Conservation (phyloP, 164 flowering plant species). For the Umbellularia californica region DNA sequence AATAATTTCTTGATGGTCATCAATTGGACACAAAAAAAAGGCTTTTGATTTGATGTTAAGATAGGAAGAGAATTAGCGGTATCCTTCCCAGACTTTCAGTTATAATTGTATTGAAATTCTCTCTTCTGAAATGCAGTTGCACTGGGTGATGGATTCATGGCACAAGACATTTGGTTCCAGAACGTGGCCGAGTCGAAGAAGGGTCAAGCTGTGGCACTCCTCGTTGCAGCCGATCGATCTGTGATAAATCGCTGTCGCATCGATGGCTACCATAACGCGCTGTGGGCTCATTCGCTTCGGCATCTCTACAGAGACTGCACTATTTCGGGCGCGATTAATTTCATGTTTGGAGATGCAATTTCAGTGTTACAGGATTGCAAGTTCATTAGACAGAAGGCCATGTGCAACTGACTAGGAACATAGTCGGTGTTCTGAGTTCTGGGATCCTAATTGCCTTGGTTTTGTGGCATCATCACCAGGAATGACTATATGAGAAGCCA, state of each 20-base stretch:
- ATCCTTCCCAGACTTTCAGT: too few relatives aligned
- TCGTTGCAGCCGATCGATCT: conserved; percentile 37
- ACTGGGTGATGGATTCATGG: conserved; percentile 48
- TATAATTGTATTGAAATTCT: too few relatives aligned
- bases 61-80: too few relatives aligned
- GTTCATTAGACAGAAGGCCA: conserved; percentile 34
- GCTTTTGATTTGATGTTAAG: too few relatives aligned
- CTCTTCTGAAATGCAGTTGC: conserved; percentile 30
- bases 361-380: conserved; percentile 43
- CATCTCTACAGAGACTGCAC: conserved; percentile 43
- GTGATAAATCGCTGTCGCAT: conserved; percentile 44
- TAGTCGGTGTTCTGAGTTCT: conserved; percentile 25
- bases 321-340: conserved; percentile 47
- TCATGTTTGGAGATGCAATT: conserved; percentile 49
- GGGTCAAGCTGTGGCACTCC: conserved; percentile 54
- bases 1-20: too few relatives aligned
- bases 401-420: conserved; percentile 28
- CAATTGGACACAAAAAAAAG: too few relatives aligned
- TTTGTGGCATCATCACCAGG: too few relatives aligned
- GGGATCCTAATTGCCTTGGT: too few relatives aligned
- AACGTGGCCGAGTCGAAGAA: conserved; percentile 48
- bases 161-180: conserved; percentile 43
- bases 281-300: conserved; percentile 42
- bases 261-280: conserved; percentile 50
- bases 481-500: too few relatives aligned